phyloP scores from a whole-genome alignment of 2,329 filamentous ascomycete genomes.

The Dactylellina haptotyla region DNA sequence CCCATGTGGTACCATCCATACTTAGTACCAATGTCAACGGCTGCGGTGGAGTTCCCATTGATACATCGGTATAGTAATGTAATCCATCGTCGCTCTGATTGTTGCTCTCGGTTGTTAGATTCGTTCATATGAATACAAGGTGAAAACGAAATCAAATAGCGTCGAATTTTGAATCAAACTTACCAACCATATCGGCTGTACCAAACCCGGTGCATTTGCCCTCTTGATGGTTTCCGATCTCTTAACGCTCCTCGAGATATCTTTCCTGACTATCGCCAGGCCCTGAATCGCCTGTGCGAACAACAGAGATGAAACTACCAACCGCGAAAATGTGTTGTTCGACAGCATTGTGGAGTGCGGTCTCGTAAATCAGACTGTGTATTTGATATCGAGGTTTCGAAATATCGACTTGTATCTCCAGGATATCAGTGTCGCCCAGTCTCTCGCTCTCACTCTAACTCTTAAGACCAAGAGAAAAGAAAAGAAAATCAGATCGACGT shows the following conservation, averaged over 20 bases:
- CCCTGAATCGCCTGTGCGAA: conserved; percentile 9
- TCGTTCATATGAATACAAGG: not conserved
- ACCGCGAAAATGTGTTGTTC: conserved; percentile 46
- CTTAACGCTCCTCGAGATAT: conserved; percentile 23
- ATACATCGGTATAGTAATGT: conserved; percentile 40
- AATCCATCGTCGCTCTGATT: conserved; percentile 41
- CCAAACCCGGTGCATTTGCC: conserved; percentile 22
- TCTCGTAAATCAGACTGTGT: conserved; percentile 1
- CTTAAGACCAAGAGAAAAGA: not conserved
- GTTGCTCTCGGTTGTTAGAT: not conserved
- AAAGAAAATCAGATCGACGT: not conserved
- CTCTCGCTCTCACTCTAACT: no score
- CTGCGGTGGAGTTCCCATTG: conserved; percentile 46
- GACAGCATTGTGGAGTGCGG: conserved; percentile 22
- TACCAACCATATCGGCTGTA: conserved; percentile 47
- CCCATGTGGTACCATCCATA: conserved; percentile 46
- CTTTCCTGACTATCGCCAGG: conserved; percentile 15
- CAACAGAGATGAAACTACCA: conserved; percentile 14
- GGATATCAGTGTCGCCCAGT: no score
- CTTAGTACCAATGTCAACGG: conserved; percentile 38
- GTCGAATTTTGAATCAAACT: no score
- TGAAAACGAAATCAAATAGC: not conserved
- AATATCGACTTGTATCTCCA: no score
- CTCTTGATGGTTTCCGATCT: conserved; percentile 2
- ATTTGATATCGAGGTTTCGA: no score